phyloP scores from a whole-genome alignment of 2,329 filamentous ascomycete species.

The Ophiosphaerella herpotricha region DNA sequence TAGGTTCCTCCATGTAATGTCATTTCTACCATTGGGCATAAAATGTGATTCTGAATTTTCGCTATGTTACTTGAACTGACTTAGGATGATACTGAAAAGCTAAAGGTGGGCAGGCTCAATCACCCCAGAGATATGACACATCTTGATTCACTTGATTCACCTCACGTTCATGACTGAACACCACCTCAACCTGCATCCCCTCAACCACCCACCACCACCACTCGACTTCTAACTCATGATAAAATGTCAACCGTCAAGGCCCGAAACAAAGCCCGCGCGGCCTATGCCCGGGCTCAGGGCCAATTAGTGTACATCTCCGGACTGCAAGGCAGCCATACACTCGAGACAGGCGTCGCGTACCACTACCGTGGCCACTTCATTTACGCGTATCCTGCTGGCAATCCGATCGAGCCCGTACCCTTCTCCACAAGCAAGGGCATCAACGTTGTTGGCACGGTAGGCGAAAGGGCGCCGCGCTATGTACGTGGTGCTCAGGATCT shows the following conservation, averaged over 20 bases:
- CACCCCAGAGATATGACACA: not conserved
- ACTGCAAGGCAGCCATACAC: conserved; percentile 20
- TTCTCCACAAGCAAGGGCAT: conserved; percentile 26
- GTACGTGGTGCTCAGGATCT: not conserved
- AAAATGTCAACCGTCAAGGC: not conserved
- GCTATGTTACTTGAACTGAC: no score
- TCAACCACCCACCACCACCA: no score
- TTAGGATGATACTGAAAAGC: no score
- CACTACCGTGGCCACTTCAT: conserved; percentile 38
- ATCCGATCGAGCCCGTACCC: conserved; percentile 25
- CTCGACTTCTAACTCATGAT: not conserved
- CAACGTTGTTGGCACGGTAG: conserved; percentile 14
- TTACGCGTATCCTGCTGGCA: conserved; percentile 20
- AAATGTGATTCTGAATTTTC: no score
- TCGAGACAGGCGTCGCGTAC: conserved; percentile 32
- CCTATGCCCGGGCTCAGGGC: conserved; percentile 5
- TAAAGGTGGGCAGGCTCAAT: not conserved
- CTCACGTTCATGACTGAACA: no score
- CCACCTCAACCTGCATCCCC: no score
- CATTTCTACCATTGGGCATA: no score
- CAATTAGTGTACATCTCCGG: conserved; percentile 34
- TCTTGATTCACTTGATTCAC: no score
- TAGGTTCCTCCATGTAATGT: no score
- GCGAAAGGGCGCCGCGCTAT: conserved; percentile 15
- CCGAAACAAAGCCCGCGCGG: not conserved